phyloP scores from a whole-genome alignment of 106 monocot species.

The Acorus calamus region DNA sequence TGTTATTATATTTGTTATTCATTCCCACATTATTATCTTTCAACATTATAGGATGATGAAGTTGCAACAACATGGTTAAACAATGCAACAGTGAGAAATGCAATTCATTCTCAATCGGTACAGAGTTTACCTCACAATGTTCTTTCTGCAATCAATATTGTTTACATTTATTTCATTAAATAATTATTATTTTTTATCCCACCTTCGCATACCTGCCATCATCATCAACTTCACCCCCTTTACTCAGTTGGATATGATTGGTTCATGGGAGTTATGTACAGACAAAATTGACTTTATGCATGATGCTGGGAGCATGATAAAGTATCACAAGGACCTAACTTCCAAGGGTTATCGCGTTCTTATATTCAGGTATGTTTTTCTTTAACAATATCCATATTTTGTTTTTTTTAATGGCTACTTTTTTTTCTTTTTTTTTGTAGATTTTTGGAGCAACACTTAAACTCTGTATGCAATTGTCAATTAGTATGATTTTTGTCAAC shows the following conservation, averaged over 20 bases:
- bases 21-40: too few relatives aligned
- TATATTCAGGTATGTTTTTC: constrained; percentile 56
- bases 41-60: constrained; percentile 38
- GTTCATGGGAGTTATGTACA: constrained; percentile 56
- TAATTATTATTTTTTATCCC: background rate
- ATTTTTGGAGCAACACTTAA: too few relatives aligned
- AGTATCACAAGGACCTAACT: constrained; percentile 76
- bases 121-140: background rate
- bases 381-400: background rate
- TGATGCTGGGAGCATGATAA: constrained; percentile 91
- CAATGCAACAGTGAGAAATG: constrained; percentile 57
- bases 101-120: constrained; percentile 88
- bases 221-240: too few relatives aligned
- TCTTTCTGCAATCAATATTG: background rate
- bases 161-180: background rate
- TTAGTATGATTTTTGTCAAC: too few relatives aligned
- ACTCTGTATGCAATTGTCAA: too few relatives aligned
- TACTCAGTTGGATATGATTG: constrained; percentile 22
- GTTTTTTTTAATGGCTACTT: background rate
- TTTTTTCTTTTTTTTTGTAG: constrained; percentile 3
- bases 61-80: constrained; percentile 79
- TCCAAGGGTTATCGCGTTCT: constrained; percentile 56
- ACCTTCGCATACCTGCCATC: background rate
- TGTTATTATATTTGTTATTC: too few relatives aligned
- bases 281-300: constrained; percentile 39